Conservation (phyloP, 2,329 filamentous ascomycete genomes). For the Periconia digitata region DNA sequence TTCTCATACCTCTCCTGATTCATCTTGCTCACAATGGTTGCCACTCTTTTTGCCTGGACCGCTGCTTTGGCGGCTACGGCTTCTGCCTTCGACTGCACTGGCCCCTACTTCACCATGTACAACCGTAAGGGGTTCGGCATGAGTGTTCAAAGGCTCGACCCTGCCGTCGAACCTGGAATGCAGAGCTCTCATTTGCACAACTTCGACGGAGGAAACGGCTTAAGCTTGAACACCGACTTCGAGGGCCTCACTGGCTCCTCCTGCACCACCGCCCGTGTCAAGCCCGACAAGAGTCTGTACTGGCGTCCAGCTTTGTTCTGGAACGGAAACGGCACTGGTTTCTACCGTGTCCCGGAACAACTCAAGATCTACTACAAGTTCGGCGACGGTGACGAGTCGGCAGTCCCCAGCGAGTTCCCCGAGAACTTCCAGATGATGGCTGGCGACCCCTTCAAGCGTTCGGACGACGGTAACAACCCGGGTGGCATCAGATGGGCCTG, state of each 20-base stretch:
- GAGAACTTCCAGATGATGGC: conserved; percentile 42
- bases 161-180: conserved; percentile 35
- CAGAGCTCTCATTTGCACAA: conserved; percentile 41
- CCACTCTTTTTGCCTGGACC: conserved; percentile 28
- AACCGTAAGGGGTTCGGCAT: conserved; percentile 37
- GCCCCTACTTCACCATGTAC: conserved; percentile 44
- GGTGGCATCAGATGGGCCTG: conserved; percentile 38
- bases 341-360: conserved; percentile 39
- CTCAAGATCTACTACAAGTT: conserved; percentile 45
- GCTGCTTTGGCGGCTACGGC: conserved; percentile 34
- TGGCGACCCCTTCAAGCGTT: conserved; percentile 33
- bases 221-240: conserved; percentile 30
- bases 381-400: conserved; percentile 33
- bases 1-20: too few relatives aligned
- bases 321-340: conserved; percentile 39
- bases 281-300: conserved; percentile 42
- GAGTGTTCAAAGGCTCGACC: conserved; percentile 41
- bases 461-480: conserved; percentile 31
- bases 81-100: conserved; percentile 37
- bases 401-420: conserved; percentile 41
- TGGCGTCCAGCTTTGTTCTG: conserved; percentile 43
- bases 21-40: conserved; percentile 26
- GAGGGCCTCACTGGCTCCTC: conserved; percentile 28
- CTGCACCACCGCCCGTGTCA: conserved; percentile 42
- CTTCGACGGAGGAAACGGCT: conserved; percentile 41